Percentiles rank a stretch among this genome's conserved stretches.
Conservation (phyloP, 495 filamentous ascomycete species). For the Trichoderma asperelloides region DNA sequence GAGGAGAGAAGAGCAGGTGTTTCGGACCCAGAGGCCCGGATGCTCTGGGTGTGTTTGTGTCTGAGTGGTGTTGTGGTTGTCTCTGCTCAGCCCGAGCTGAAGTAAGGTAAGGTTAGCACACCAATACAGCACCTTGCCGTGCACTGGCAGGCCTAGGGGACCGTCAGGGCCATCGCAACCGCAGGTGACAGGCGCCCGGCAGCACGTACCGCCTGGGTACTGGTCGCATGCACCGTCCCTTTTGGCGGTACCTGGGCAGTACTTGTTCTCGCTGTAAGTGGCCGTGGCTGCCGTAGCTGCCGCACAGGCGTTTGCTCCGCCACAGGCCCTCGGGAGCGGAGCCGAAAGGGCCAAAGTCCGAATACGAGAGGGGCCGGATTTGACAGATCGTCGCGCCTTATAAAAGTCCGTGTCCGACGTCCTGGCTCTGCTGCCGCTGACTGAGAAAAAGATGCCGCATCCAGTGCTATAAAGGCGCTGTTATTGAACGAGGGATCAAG, state of each 20-base stretch:
- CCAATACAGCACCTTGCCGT: background rate
- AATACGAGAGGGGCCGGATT: background rate
- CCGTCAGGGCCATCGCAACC: background rate
- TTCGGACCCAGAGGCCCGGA: background rate
- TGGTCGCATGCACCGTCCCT: background rate
- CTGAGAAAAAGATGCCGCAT: too few species aligned
- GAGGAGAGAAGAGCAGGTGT: background rate
- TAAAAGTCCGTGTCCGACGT: background rate
- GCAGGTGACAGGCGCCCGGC: background rate
- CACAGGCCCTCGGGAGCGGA: background rate
- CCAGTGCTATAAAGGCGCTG: too few species aligned
- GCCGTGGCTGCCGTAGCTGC: constrained; percentile 8
- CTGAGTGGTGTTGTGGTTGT: background rate
- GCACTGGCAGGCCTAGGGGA: background rate
- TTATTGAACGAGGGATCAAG: too few species aligned
- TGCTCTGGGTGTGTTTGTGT: background rate
- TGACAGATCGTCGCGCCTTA: background rate
- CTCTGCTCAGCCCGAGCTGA: background rate
- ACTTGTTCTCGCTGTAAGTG: background rate
- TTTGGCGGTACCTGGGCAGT: background rate
- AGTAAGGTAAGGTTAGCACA: background rate
- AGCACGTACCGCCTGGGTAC: background rate
- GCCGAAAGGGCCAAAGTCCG: background rate
- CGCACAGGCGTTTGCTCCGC: constrained; percentile 1
- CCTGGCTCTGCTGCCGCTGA: background rate